phyloP scores from a whole-genome alignment of 768 basidiomycete genomes.

The Serpula lacrymans region DNA sequence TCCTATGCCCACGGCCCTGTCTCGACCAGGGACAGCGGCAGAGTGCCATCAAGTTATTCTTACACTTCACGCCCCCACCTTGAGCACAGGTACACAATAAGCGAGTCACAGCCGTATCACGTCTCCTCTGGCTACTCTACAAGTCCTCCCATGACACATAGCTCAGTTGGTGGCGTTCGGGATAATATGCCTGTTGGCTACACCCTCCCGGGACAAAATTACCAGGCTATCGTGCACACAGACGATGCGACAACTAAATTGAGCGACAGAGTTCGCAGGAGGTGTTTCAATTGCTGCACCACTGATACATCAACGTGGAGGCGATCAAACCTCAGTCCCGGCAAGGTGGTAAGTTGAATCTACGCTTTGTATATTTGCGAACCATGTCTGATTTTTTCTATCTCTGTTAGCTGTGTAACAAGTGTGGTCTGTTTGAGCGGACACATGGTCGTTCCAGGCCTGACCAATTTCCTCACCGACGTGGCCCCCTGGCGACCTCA shows the following conservation, averaged over 20 bases:
- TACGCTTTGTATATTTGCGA: not conserved
- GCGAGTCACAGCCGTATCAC: conserved; percentile 32
- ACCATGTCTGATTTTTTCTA: conserved; percentile 6
- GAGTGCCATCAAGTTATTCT: conserved; percentile 34
- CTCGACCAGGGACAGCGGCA: conserved; percentile 19
- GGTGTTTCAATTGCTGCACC: conserved; percentile 84
- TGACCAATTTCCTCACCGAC: conserved; percentile 78
- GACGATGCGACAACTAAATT: conserved; percentile 82
- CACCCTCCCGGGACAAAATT: conserved; percentile 36
- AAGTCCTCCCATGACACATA: conserved; percentile 24
- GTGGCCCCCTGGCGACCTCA: conserved; percentile 59
- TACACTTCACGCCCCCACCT: conserved; percentile 23
- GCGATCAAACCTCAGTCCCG: conserved; percentile 70
- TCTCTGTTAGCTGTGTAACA: conserved; percentile 42
- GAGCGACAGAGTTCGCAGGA: conserved; percentile 68
- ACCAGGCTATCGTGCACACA: conserved; percentile 48
- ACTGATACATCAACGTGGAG: conserved; percentile 85
- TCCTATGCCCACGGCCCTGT: conserved; percentile 31
- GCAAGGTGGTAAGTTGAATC: conserved; percentile 60
- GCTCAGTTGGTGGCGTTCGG: conserved; percentile 13
- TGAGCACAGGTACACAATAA: conserved; percentile 26
- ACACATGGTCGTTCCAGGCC: conserved; percentile 77
- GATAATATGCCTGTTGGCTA: conserved; percentile 28
- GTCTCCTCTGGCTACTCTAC: conserved; percentile 20
- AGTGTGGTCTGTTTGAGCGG: conserved; percentile 78